phyloP scores from a whole-genome alignment of 768 basidiomycete genomes.

The Lactarius hengduanensis region DNA sequence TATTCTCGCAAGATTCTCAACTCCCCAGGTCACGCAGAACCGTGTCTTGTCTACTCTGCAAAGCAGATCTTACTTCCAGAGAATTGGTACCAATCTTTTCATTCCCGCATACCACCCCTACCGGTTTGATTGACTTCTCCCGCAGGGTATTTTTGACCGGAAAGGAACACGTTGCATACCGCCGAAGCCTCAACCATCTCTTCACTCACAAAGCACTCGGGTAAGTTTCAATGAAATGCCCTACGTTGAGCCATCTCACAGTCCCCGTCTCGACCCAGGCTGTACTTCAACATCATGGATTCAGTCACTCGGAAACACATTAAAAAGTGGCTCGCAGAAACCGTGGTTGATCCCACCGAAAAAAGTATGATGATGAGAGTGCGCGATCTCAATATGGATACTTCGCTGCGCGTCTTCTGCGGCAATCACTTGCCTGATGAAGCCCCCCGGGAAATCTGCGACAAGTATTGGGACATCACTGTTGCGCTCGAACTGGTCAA shows the following conservation, averaged over 20 bases:
- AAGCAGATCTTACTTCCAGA: conserved; percentile 81
- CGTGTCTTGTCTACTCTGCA: conserved; percentile 90
- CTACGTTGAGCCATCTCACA: neutral
- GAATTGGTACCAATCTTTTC: conserved; percentile 63
- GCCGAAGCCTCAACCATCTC: conserved; percentile 82
- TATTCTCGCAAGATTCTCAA: conserved; percentile 95
- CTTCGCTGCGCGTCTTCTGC: conserved; percentile 94
- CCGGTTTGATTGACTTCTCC: neutral
- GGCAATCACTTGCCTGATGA: conserved; percentile 84
- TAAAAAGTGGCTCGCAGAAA: conserved; percentile 63
- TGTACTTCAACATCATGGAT: conserved; percentile 86
- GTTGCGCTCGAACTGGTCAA: conserved; percentile 96
- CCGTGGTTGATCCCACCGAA: conserved; percentile 46
- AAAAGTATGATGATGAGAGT: conserved; percentile 85
- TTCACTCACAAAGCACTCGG: conserved; percentile 94
- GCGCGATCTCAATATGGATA: conserved; percentile 95
- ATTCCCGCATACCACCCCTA: neutral
- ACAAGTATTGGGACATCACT: conserved; percentile 97
- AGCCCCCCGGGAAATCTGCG: conserved; percentile 76
- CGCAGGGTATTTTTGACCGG: conserved; percentile 95
- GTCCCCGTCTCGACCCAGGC: conserved; percentile 42
- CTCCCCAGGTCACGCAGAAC: conserved; percentile 89
- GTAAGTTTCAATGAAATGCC: conserved; percentile 42
- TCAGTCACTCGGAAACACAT: conserved; percentile 75
- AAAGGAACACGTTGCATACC: conserved; percentile 90